Evolutionary conservation across 768 basidiomycete genomes (phyloP), one percentile per base, ranked within the genome.

Genomic region (Filobasidium wieringae): DNA sequence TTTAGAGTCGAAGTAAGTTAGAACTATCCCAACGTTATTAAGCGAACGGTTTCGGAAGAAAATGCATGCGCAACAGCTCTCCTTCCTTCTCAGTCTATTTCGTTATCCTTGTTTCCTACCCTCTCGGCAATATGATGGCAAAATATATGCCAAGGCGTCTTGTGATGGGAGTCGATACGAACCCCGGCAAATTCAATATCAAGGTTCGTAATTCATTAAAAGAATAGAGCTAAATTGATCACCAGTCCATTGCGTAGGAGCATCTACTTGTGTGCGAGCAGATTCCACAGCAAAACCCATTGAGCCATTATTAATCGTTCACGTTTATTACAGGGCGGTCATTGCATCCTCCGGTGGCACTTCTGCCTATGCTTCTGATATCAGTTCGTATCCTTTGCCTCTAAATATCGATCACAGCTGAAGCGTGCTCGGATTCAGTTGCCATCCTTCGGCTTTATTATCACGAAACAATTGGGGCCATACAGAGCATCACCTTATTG

Each of bases 401-500:
- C 14, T 2, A 7, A 22, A 24, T 15, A 26, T 30, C 19, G 14
- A 51, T 6, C 50, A 19, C 8, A 19, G n/a, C 19, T 22, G 19
- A 7, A 15, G 29, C 7, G 31, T 15, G 32, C 50, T 5, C 7
- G 22, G 36, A 27, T 17, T 41, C 34, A 60, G 55, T 75, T 22
- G 69, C 73, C 15, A 74, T 75, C 57, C 68, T 74, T 53, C 64
- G 69, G n/a, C 61, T 75, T 31, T 75, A 74, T 63, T 73, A 64
- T 59, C 66, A 72, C 40, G 67, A 64, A 17, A 65, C 69, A 0
- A 60, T 75, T 7, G 59, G 61, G 7, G 51, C 67, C 1, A 4
- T 72, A 17, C 62, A 69, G 6, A 70, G 71, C 4, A 64, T 74
- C 36, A 62, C 68, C 14, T 55, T 75, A 5, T 63, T 75, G 1